Base-by-base conservation (phyloP, 805 yeast genomes). In the Candida andamanensis region DNA sequence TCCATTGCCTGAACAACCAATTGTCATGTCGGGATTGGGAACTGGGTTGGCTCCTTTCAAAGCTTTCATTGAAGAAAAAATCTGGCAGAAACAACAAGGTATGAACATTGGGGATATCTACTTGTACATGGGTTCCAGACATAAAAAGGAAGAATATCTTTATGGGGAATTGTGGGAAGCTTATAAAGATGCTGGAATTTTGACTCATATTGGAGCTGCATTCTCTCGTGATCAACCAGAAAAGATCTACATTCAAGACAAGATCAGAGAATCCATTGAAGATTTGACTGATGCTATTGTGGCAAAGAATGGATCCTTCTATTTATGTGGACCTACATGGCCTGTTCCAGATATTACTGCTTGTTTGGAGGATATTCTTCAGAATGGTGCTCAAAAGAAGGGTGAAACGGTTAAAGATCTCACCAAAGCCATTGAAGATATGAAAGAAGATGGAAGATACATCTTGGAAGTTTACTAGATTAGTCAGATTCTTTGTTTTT, bases 81-180 rank as follows among this genome's bases (percentile, higher is more conserved):
- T 81, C 52, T 87, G 90, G 86, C 97, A 90, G 67, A 69, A 80
- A 52, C 74, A 80, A 47, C 95, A 87, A 56, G 97, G 97, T 30
- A 57, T 72, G 56, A 84, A 81, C 46, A 85, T 90, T 56, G 97
- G 97, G 31, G 90, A 83, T 34, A 76, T 89, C 35, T 89, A 74
- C 68, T 67, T 90, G 50, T 90, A 76, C 67, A 63, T 90, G 60
- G 97, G 97, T 45, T 85, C 97, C 28, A 83, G 97, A 67, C 97
- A 90, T 64, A 84, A 80, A 67, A 80, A 84, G 58, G 95, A 90
- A 63, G 97, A 90, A 64, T 90, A 90, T 52, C 72, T 90, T 52
- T 87, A 90, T 52, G 97, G 97, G 55, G 97, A 90, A 63, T 69
- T 87, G 45, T 90, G 96, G 95, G 97, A 90, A 67, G 95, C 96